Evolutionary conservation across 2,329 filamentous ascomycete genomes (phyloP).

Genomic region (Hymenotorrendiella dingleyae): DNA sequence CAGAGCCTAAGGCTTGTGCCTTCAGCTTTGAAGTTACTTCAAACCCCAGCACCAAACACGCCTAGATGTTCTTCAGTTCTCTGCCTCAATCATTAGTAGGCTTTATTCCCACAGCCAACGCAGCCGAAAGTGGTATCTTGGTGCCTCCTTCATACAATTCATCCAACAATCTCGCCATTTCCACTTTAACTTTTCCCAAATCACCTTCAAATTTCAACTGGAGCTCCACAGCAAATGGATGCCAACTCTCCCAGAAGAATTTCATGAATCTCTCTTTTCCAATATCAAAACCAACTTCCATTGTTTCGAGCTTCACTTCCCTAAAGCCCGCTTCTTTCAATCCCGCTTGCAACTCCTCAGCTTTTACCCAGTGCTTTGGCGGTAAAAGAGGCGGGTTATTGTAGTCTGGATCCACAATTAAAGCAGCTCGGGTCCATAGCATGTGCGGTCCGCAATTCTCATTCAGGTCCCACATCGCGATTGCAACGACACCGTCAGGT

Average conservation of each 20-base stretch:
- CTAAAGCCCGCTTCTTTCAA: slow-evolving; percentile 1
- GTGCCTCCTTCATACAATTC: not conserved
- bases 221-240: not conserved
- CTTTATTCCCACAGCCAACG: slow-evolving; percentile 2
- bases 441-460: slow-evolving; percentile 5
- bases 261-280: slow-evolving; percentile 4
- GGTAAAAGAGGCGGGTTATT: not conserved
- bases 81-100: too few species aligned
- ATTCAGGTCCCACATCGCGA: slow-evolving; percentile 5
- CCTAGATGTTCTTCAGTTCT: too few species aligned
- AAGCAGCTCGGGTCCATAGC: slow-evolving; percentile 1
- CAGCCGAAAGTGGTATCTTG: slow-evolving; percentile 4
- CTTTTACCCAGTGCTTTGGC: not conserved
- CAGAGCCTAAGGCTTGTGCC: too few species aligned
- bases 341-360: not conserved
- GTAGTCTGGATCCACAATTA: slow-evolving; percentile 1
- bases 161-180: slow-evolving; percentile 7
- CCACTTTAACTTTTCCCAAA: slow-evolving; percentile 2
- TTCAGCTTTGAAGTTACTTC: too few species aligned
- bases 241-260: slow-evolving; percentile 6
- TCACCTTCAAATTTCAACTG: slow-evolving; percentile 4
- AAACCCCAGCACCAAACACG: too few species aligned
- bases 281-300: slow-evolving; percentile 2
- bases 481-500: slow-evolving; percentile 4
- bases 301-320: slow-evolving; percentile 1